Conservation (phyloP, 2,329 filamentous ascomycete genomes). For the Penicillium sp. region DNA sequence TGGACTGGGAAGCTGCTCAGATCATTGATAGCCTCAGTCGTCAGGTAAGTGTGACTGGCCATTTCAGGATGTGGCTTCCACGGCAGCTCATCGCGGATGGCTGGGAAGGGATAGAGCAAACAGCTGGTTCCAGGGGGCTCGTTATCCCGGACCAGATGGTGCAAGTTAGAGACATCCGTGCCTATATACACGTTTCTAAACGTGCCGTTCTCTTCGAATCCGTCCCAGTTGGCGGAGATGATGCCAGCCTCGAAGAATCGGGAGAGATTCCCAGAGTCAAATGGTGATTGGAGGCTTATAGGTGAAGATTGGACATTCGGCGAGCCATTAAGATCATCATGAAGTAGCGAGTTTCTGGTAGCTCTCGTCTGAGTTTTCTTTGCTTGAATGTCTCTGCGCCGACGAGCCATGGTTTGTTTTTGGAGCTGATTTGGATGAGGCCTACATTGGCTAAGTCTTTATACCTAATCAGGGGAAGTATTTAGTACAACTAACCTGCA, state of each 20-base stretch:
- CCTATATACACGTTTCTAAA: conserved; percentile 9
- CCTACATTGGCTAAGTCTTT: no score
- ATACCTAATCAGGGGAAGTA: no score
- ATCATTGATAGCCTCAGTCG: neutral
- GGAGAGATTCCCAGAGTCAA: neutral
- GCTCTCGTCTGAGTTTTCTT: neutral
- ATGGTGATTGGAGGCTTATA: neutral
- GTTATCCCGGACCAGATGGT: conserved; percentile 8
- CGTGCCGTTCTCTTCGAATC: conserved; percentile 3
- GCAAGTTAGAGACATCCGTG: conserved; percentile 5
- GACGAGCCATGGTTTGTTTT: neutral
- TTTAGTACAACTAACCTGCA: conserved; percentile 1
- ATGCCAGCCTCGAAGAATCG: conserved; percentile 7
- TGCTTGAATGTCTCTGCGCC: neutral
- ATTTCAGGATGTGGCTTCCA: conserved; percentile 6
- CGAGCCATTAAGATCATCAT: neutral
- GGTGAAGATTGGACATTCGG: neutral
- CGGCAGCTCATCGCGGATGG: conserved; percentile 2
- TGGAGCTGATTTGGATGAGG: neutral
- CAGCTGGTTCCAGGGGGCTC: neutral
- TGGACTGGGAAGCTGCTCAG: conserved; percentile 1
- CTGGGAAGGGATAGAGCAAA: conserved; percentile 5
- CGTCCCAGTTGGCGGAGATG: neutral
- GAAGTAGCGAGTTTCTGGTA: neutral
- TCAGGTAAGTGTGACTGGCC: neutral